Percentiles rank a stretch among this genome's conserved stretches.
These are phyloP conservation scores for Phaeosphaeria sp. DNA, from an alignment of 2,329 filamentous ascomycete species.

Conservation along the genomic window DNA sequence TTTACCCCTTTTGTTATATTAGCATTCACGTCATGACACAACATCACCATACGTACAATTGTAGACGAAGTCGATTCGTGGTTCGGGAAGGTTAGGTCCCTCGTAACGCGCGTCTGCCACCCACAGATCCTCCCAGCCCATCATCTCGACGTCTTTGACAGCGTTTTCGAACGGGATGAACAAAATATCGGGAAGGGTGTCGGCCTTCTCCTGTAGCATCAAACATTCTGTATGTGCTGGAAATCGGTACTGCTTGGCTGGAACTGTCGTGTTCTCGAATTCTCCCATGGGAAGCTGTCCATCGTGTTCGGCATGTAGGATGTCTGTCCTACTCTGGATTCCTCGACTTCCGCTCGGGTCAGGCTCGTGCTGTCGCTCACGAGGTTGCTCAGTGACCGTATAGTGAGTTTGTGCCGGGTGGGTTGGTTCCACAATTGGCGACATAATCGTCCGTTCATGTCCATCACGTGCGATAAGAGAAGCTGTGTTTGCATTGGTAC, in stretches of 20 bases:
- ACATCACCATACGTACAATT: slow-evolving; percentile 32
- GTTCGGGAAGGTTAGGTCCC: slow-evolving; percentile 42
- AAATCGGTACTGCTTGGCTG: not conserved
- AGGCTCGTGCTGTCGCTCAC: no score
- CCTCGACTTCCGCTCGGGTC: not conserved
- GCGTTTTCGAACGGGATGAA: slow-evolving; percentile 51
- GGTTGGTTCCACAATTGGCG: not conserved
- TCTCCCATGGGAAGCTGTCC: not conserved
- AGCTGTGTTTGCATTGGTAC: not conserved
- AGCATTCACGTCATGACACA: not conserved
- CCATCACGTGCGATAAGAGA: not conserved
- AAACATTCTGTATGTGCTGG: not conserved
- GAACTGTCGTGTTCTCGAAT: not conserved
- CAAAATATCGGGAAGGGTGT: slow-evolving; percentile 49
- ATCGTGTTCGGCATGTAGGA: not conserved
- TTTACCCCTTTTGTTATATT: slow-evolving; percentile 47
- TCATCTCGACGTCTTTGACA: slow-evolving; percentile 45
- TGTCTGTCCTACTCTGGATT: not conserved
- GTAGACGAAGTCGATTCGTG: slow-evolving; percentile 55
- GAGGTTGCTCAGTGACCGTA: no score
- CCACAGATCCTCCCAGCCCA: slow-evolving; percentile 55
- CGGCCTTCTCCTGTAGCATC: slow-evolving; percentile 27
- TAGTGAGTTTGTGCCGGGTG: no score
- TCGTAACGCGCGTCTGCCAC: slow-evolving; percentile 46
- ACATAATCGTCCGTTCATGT: not conserved